Conservation (phyloP, 306 rosid genomes). For the Cicer cuneatum region DNA sequence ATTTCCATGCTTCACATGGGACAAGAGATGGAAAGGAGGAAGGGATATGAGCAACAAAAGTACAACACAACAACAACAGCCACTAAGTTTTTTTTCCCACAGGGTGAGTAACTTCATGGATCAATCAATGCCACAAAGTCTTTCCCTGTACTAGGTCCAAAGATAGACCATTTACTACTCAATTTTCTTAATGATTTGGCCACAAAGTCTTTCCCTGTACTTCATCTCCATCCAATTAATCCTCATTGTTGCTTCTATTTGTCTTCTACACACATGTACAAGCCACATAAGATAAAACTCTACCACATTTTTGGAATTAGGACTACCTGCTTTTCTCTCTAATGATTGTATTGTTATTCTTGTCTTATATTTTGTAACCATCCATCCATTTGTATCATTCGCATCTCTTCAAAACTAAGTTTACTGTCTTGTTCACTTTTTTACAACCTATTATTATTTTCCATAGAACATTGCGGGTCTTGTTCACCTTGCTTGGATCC, state of each 20-base stretch:
- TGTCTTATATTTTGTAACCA: not conserved
- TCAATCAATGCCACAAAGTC: not conserved
- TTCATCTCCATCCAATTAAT: not conserved
- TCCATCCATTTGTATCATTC: not conserved
- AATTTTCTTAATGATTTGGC: not conserved
- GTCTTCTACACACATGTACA: not conserved
- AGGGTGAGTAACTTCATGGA: not conserved
- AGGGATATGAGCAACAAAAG: constrained; percentile 1
- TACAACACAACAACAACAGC: not conserved
- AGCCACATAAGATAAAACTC: not conserved
- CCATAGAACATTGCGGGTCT: not conserved
- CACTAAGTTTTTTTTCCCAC: not conserved
- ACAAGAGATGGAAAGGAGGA: constrained; percentile 19
- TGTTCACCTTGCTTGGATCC: not conserved
- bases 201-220: too few relatives aligned
- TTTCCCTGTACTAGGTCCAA: not conserved
- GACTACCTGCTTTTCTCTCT: constrained; percentile 2
- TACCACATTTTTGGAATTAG: not conserved
- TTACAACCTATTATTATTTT: not conserved
- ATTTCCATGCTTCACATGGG: constrained; percentile 16
- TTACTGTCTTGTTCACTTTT: not conserved
- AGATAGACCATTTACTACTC: not conserved
- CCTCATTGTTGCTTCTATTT: not conserved
- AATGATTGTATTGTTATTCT: not conserved
- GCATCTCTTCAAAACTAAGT: not conserved